Evolutionary conservation across 495 filamentous ascomycete species (phyloP).

Genomic region (Cercophora sp.): DNA sequence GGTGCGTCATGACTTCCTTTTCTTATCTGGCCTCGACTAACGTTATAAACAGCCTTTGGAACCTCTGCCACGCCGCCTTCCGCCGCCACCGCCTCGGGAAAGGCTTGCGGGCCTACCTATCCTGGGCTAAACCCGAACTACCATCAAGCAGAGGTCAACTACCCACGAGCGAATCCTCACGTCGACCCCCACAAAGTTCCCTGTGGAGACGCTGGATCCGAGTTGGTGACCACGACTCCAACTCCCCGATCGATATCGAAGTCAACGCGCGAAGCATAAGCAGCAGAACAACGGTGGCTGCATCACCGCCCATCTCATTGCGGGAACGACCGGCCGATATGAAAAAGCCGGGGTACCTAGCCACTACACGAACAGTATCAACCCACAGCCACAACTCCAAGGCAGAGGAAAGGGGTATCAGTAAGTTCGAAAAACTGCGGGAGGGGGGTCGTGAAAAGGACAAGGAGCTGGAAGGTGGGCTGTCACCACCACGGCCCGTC

Average conservation of each 20-base stretch:
- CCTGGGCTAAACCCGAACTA: no score
- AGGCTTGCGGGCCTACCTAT: slow-evolving; percentile 1
- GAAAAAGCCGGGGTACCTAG: not conserved
- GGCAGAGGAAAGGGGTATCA: not conserved
- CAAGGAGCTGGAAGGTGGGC: not conserved
- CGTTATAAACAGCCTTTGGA: slow-evolving; percentile 19
- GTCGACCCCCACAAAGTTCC: not conserved
- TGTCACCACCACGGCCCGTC: no score
- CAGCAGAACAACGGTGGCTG: not conserved
- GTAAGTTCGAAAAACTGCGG: not conserved
- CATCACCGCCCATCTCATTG: not conserved
- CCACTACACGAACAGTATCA: not conserved
- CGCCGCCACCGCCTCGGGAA: slow-evolving; percentile 16
- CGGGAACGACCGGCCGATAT: not conserved
- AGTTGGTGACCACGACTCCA: not conserved
- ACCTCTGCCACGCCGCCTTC: slow-evolving; percentile 18
- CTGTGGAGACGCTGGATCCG: slow-evolving; percentile 1
- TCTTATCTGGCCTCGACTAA: not conserved
- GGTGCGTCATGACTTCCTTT: slow-evolving; percentile 24
- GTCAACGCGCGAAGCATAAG: not conserved
- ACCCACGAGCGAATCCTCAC: not conserved
- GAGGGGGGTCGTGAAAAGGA: not conserved
- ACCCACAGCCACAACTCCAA: not conserved
- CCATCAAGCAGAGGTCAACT: not conserved
- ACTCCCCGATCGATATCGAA: not conserved